A percentile compares a stretch with the other conserved stretches of the same genome.
phyloP scores from a whole-genome alignment of 257 asterid species.

The Echium plantagineum region DNA sequence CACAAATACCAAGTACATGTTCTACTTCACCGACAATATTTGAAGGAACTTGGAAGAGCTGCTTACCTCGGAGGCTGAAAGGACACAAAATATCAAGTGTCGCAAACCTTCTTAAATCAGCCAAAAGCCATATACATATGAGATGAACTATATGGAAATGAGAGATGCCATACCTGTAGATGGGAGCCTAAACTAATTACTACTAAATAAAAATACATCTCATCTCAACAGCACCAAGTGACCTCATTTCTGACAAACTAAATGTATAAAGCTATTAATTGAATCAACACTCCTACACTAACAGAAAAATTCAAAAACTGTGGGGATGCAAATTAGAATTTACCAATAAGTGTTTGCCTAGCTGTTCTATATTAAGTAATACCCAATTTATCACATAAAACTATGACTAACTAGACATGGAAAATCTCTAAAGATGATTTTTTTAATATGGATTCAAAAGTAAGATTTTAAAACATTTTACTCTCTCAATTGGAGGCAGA shows the following conservation, averaged over 20 bases:
- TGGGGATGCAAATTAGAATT: not conserved
- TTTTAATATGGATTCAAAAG: not conserved
- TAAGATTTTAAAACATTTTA: not conserved
- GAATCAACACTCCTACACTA: not conserved
- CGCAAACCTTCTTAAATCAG: not conserved
- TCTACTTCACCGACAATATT: slow-evolving; percentile 53
- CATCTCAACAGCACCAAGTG: no score
- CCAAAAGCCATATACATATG: not conserved
- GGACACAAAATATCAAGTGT: slow-evolving; percentile 6
- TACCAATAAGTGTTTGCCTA: not conserved
- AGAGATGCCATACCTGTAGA: not conserved
- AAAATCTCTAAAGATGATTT: not conserved
- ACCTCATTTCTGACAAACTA: not conserved
- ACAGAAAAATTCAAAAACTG: not conserved
- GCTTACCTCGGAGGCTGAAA: slow-evolving; percentile 79
- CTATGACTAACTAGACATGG: not conserved
- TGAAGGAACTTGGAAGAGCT: slow-evolving; percentile 71
- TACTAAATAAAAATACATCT: not conserved
- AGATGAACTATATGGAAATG: not conserved
- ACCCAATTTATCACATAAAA: not conserved
- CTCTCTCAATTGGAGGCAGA: no score
- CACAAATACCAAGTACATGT: slow-evolving; percentile 65
- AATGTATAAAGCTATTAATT: not conserved
- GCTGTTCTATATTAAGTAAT: no score
- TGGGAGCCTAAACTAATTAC: not conserved